A percentile compares a stretch with the other conserved stretches of the same genome.
These are phyloP conservation scores for Zoysia matrella DNA, from an alignment of 202 grass and related monocot species.

Conservation along the genomic window DNA sequence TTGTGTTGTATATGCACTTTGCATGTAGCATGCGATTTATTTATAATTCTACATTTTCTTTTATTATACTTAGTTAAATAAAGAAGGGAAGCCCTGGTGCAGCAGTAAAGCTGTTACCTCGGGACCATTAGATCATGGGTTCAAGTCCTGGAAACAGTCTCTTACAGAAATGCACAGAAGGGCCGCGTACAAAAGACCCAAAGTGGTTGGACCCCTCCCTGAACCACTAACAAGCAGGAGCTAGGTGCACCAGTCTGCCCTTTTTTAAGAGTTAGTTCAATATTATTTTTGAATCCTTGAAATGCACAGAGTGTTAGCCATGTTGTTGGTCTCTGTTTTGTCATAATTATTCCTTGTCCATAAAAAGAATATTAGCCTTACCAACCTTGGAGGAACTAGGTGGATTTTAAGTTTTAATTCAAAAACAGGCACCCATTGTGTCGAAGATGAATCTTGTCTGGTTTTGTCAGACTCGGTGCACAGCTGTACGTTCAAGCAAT, in stretches of 20 bases:
- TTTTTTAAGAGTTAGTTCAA: no score
- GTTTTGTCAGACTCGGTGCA: neutral
- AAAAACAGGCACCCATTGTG: neutral
- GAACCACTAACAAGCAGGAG: no score
- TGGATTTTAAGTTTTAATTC: neutral
- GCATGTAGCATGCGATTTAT: neutral
- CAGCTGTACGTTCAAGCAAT: neutral
- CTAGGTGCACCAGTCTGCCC: no score
- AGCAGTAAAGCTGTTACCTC: no score
- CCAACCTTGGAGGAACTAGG: neutral
- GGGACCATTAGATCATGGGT: no score
- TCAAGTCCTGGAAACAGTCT: no score
- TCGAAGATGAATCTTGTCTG: neutral
- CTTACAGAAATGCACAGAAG: no score
- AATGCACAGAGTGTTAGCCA: neutral
- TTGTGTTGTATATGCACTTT: neutral
- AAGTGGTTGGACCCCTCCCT: no score
- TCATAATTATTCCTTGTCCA: neutral
- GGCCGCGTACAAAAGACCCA: no score
- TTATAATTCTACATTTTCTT: constrained; percentile 12
- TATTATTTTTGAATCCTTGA: constrained; percentile 1
- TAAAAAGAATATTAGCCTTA: no score
- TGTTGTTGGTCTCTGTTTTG: neutral
- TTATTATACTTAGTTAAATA: neutral
- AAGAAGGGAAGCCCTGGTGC: neutral